Evolutionary conservation across 257 asterid species (phyloP).

Genomic region (Misopates orontium): DNA sequence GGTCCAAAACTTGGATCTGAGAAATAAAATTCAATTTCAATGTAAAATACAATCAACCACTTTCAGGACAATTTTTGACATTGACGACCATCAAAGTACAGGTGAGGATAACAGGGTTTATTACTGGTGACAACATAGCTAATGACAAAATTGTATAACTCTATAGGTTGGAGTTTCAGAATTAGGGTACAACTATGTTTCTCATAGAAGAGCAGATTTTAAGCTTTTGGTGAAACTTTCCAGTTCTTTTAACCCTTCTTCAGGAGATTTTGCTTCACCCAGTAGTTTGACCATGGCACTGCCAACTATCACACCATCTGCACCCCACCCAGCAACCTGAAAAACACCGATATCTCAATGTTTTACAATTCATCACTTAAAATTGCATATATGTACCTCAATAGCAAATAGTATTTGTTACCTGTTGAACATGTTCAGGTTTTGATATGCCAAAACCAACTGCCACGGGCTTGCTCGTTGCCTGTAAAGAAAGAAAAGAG

Average conservation of each 20-base stretch:
- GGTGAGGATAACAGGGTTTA: too few species aligned
- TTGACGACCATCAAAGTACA: too few species aligned
- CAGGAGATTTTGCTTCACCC: constrained; percentile 75
- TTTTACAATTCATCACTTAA: neutral
- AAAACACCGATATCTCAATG: neutral
- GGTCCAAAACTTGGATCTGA: too few species aligned
- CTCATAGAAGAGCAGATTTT: constrained; percentile 61
- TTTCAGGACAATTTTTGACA: too few species aligned
- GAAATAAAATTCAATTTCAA: too few species aligned
- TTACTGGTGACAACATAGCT: too few species aligned
- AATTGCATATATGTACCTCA: neutral
- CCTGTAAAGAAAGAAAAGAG: constrained; percentile 38
- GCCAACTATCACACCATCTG: constrained; percentile 91
- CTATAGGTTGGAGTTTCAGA: constrained; percentile 1
- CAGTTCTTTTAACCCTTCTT: constrained; percentile 74
- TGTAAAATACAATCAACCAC: too few species aligned
- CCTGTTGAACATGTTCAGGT: constrained; percentile 90
- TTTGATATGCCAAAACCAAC: constrained; percentile 92
- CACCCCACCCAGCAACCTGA: constrained; percentile 90
- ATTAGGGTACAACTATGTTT: constrained; percentile 1
- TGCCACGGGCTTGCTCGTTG: constrained; percentile 73
- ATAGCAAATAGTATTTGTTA: constrained; percentile 2
- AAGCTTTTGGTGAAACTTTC: constrained; percentile 66
- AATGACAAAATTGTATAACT: too few species aligned
- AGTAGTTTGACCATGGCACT: constrained; percentile 78